These are phyloP conservation scores for Corymbia maculata DNA, from an alignment of 345 rosid genomes.

Conservation along the genomic window DNA sequence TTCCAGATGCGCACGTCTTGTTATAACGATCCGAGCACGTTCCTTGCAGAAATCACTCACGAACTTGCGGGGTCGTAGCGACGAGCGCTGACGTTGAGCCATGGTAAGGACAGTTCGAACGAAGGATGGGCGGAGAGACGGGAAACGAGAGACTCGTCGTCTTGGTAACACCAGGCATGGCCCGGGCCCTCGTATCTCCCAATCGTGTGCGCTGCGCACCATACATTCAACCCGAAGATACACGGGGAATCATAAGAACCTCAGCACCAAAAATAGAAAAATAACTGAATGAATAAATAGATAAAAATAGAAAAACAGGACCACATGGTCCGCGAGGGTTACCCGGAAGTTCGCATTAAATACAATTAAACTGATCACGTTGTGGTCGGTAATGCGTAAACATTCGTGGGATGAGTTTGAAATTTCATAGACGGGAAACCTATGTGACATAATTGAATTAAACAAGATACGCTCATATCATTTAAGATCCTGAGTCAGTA, in stretches of 20 bases:
- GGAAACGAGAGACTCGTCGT: no score
- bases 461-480: neutral
- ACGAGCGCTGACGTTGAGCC: neutral
- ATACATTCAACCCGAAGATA: neutral
- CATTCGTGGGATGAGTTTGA: neutral
- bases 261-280: neutral
- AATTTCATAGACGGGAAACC: neutral
- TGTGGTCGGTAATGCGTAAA: neutral
- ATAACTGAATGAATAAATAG: no score
- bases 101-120: neutral
- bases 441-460: no score
- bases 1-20: no score
- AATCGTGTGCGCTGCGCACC: neutral
- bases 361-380: neutral
- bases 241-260: neutral
- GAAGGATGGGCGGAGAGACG: neutral
- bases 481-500: no score
- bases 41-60: no score
- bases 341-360: neutral
- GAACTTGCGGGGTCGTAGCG: neutral
- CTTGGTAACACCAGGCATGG: neutral
- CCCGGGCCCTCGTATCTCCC: neutral
- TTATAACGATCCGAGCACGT: no score
- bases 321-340: neutral
- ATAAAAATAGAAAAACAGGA: no score